Evolutionary conservation across 2,329 filamentous ascomycete genomes (phyloP), one percentile per base, ranked within the genome.

Genomic region (Aspergillus sergii): DNA sequence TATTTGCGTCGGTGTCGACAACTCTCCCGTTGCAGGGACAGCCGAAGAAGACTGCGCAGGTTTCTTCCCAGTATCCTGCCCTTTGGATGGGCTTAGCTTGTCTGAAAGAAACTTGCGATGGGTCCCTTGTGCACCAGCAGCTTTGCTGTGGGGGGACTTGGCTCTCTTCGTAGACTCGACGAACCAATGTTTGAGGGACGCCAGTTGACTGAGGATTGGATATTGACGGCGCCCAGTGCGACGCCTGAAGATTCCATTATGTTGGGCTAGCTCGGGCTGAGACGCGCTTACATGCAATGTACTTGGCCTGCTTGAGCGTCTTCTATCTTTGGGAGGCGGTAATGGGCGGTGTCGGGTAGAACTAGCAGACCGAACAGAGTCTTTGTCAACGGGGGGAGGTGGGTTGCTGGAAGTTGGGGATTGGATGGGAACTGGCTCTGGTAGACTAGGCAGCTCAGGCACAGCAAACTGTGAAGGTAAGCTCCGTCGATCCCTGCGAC

Each of bases 321-420:
- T 88, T 66, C 88, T 89, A 68, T 97, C 94, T 76, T 97, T 97
- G 2, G 94, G 93, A 48, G 94, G 94, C 11, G 91, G 92, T 46
- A 92, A 83, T 7, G 94, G 90, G 55, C 92, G 88, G 64, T 91
- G 89, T 64, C 90, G 84, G 34, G 92, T 93, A 14, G 93, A 93
- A 71, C 91, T 93, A 26, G 85, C 85, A 21, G 91, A 94, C 39
- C 92, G 86, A 59, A 91, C 82, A 6, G 89, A 90, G 55, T 75
- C 76, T 73, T 94, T 94, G 72, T 95, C 91, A 58, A 94, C 82
- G 0, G 92, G 91, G 2, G 88, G 88, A 5, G 91, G 91, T 10
- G 75, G 88, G 62, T 77, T 81, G 66, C 76, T 74, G 46, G 73
- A 68, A 21, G 72, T 69, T 4, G 76, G 72, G 45, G 75, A 76